Conservation (phyloP, 257 asterid genomes). For the Solanum pimpinellifolium region DNA sequence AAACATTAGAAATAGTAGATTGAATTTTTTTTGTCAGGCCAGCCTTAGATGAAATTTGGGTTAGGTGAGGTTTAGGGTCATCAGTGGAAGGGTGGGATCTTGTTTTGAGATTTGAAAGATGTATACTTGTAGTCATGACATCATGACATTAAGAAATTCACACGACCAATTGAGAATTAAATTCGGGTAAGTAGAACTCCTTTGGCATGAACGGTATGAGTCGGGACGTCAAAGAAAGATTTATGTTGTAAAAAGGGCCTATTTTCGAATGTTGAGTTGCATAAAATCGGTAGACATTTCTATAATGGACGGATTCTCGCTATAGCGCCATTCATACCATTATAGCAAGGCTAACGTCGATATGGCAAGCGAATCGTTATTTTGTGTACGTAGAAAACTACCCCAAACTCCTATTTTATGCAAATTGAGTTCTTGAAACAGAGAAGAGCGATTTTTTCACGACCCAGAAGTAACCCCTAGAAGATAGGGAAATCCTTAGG, state of each 20-base stretch:
- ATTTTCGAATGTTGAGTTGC: not conserved
- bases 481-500: too few relatives aligned
- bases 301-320: not conserved
- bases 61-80: not conserved
- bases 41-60: not conserved
- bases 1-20: too few relatives aligned
- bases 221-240: not conserved
- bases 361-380: not conserved
- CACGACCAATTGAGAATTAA: too few relatives aligned
- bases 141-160: not conserved
- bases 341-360: not conserved
- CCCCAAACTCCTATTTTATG: not conserved
- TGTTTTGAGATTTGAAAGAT: not conserved
- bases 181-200: not conserved
- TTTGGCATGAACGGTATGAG: not conserved
- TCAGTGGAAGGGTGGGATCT: not conserved
- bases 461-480: too few relatives aligned
- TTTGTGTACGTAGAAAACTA: not conserved
- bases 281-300: too few relatives aligned
- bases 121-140: not conserved
- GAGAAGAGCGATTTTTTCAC: not conserved
- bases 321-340: accelerated
- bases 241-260: too few relatives aligned
- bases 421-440: not conserved
- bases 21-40: too few relatives aligned